Base-by-base conservation (phyloP, 202 grass and related monocot genomes). In the Dendrocalamus latiflorus region DNA sequence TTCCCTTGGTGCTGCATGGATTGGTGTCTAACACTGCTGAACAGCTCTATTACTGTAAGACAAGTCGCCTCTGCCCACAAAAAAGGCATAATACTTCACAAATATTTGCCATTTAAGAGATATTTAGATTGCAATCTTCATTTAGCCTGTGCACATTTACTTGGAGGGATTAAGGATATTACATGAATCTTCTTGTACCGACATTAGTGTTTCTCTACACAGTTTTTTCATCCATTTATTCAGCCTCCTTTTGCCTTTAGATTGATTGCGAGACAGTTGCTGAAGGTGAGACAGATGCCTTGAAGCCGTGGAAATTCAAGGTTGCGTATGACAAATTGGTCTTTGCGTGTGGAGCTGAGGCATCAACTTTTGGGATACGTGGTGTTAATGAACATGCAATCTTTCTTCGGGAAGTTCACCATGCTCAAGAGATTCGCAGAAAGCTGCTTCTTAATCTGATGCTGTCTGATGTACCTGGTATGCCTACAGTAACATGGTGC, bases 291-390 rank as follows among this genome's bases (percentile, higher is more conserved):
- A 91, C 67, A 84, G 89, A 86, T 59, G 65, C 85, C 65, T 68
- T 75, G 74, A 83, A 98, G 47, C 90, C 95, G 45, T 90, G 92
- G 95, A 94, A 94, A 81, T 98, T 98, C 79, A 98, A 86, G 81
- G 93, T 98, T 56, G 89, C 92, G 8, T 98, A 98, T 81, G 95
- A 98, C 73, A 98, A 98, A 43, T 86, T 98, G 73, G 89, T 98
- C 57, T 86, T 98, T 80, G 92, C 92, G 28, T 91, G 88, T 60
- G 95, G 95, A 78, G 92, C 95, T 26, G 95, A 98, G 85, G 95
- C 95, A 50, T 88, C 77, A n/a, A 98, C 95, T 69, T 98, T 94
- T 70, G 95, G 95, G 20, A 98, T 98, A 83, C 28, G 41, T 54
- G 95, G 95, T 80, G 95, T 98, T 43, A 81, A 84, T 24, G 89